These are phyloP conservation scores for Balamuthia mandrillaris DNA, from an alignment of 208 protist species.

Conservation along the genomic window DNA sequence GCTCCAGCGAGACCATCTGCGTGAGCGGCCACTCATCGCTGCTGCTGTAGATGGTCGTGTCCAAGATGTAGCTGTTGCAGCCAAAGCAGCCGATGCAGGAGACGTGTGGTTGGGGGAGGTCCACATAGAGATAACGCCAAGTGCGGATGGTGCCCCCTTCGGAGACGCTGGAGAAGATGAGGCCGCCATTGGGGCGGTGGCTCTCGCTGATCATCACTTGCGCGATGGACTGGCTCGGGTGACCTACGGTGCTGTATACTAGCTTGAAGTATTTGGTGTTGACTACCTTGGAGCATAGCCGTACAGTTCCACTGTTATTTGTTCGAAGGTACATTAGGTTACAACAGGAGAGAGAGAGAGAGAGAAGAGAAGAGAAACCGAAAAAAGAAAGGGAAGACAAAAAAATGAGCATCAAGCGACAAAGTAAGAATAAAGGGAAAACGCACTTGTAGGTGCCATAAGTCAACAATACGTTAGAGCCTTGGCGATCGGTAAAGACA, in stretches of 20 bases:
- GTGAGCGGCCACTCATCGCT: not conserved
- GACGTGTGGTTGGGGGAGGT: slow-evolving; percentile 17
- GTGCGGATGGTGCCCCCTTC: not conserved
- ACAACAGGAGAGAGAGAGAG: too few species aligned
- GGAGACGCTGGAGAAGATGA: slow-evolving; percentile 15
- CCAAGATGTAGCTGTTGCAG: not conserved
- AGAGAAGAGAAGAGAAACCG: too few species aligned
- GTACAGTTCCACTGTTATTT: slow-evolving; percentile 4
- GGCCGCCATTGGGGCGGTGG: not conserved
- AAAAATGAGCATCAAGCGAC: too few species aligned
- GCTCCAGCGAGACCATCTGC: slow-evolving; percentile 11
- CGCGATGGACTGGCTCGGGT: not conserved
- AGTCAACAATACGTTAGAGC: not conserved
- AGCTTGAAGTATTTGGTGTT: slow-evolving; percentile 26
- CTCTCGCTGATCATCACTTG: slow-evolving; percentile 20
- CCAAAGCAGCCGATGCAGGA: slow-evolving; percentile 19
- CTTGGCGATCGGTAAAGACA: slow-evolving; percentile 3
- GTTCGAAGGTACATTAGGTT: too few species aligned
- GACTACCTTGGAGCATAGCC: slow-evolving; percentile 6
- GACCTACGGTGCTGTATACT: not conserved
- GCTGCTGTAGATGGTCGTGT: not conserved
- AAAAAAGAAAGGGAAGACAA: too few species aligned
- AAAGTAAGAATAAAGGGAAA: too few species aligned
- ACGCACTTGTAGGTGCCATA: not conserved
- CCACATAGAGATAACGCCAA: slow-evolving; percentile 16